Conservation (phyloP, 75 land plant genomes). For the Adiantum capillusveneris region DNA sequence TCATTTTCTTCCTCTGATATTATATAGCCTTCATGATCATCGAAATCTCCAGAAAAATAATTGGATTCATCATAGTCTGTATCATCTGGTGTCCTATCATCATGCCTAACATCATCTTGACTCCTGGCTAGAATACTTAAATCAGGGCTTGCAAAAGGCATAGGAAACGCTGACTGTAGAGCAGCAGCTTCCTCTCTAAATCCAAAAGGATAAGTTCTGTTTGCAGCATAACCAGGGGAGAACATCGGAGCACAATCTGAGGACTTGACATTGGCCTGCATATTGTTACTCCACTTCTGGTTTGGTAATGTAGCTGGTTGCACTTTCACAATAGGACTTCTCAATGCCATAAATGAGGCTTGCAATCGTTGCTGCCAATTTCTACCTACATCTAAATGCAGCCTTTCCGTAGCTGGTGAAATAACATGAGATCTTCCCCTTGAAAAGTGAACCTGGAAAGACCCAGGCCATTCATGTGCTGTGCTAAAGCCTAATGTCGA, state of each 20-base stretch:
- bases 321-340: conserved; percentile 28
- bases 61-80: conserved; percentile 34
- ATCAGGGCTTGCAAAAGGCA: conserved; percentile 24
- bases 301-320: conserved; percentile 19
- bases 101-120: conserved; percentile 37
- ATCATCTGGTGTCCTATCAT: conserved; percentile 33
- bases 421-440: conserved; percentile 31
- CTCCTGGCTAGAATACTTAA: conserved; percentile 18
- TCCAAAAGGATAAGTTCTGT: conserved; percentile 31
- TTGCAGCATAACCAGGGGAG: conserved; percentile 30
- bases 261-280: conserved; percentile 27
- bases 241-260: conserved; percentile 68
- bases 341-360: conserved; percentile 38
- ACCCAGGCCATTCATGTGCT: conserved; percentile 88
- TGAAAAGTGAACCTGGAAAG: conserved; percentile 40
- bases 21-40: conserved; percentile 63
- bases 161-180: conserved; percentile 13
- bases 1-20: conserved; percentile 81
- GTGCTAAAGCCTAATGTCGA: background rate
- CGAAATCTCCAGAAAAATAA: conserved; percentile 36
- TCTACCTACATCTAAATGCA: conserved; percentile 79
- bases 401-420: conserved; percentile 79
- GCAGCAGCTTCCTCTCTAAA: conserved; percentile 21
- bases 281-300: conserved; percentile 8
- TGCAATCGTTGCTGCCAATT: conserved; percentile 51